Evolutionary conservation across 2,329 filamentous ascomycete species (phyloP).

Genomic region (Aspergillus ustus): DNA sequence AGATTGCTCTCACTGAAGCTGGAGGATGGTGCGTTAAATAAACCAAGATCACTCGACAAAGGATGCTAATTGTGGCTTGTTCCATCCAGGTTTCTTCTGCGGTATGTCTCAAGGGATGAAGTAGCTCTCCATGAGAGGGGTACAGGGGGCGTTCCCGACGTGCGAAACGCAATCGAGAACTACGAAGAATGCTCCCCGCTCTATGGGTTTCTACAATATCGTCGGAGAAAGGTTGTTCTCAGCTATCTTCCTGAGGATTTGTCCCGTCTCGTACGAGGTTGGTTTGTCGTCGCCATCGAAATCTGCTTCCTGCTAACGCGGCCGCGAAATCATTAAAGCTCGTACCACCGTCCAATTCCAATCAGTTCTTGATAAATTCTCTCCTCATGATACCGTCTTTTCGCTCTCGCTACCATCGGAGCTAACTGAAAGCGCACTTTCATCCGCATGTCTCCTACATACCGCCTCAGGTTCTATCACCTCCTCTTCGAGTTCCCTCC

Average conservation of each 20-base stretch:
- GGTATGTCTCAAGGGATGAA: constrained; percentile 87
- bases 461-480: constrained; percentile 84
- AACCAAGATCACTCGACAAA: neutral
- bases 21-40: constrained; percentile 80
- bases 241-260: constrained; percentile 92
- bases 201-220: constrained; percentile 89
- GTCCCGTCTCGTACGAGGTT: constrained; percentile 90
- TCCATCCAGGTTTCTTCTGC: constrained; percentile 80
- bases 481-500: constrained; percentile 80
- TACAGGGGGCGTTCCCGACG: constrained; percentile 80
- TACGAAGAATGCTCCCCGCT: constrained; percentile 86
- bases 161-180: constrained; percentile 74
- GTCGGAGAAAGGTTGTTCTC: constrained; percentile 85
- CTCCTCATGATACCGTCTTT: constrained; percentile 85
- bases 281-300: constrained; percentile 32
- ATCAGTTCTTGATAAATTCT: constrained; percentile 68
- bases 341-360: constrained; percentile 75
- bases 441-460: constrained; percentile 85
- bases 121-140: constrained; percentile 78
- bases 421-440: constrained; percentile 84
- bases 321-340: constrained; percentile 56
- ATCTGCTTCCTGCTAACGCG: constrained; percentile 18
- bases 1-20: constrained; percentile 76
- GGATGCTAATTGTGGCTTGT: constrained; percentile 7
- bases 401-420: constrained; percentile 75